Percentiles rank a stretch among this genome's conserved stretches.
These are phyloP conservation scores for Rhizopus sp. DNA, from an alignment of 371 early-diverging fungal species.

Conservation along the genomic window DNA sequence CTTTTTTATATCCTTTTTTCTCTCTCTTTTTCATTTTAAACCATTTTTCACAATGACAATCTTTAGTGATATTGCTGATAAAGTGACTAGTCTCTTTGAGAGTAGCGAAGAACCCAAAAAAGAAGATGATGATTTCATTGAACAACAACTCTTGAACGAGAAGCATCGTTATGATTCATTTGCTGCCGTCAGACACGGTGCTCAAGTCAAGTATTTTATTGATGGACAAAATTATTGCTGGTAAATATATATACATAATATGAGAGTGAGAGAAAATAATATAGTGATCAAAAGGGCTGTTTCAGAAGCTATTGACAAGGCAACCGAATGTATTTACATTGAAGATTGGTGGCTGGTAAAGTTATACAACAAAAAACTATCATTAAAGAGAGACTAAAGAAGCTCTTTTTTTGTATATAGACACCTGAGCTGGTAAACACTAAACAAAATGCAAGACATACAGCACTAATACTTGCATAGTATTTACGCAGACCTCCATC, in stretches of 20 bases:
- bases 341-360: slow-evolving; percentile 92
- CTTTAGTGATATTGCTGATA: slow-evolving; percentile 27
- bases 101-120: slow-evolving; percentile 7
- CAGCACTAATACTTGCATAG: slow-evolving; percentile 25
- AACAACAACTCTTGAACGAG: slow-evolving; percentile 26
- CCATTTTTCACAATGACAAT: slow-evolving; percentile 17
- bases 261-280: neutral
- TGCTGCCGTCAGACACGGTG: slow-evolving; percentile 75
- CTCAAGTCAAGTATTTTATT: slow-evolving; percentile 72
- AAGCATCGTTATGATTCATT: slow-evolving; percentile 80
- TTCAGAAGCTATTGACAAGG: slow-evolving; percentile 76
- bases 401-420: slow-evolving; percentile 21
- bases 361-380: neutral
- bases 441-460: slow-evolving; percentile 1
- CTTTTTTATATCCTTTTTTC: neutral
- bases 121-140: slow-evolving; percentile 29
- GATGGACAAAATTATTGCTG: slow-evolving; percentile 88
- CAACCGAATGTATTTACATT: slow-evolving; percentile 80
- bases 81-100: slow-evolving; percentile 34
- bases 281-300: slow-evolving; percentile 52
- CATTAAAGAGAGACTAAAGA: neutral
- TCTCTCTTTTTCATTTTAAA: neutral
- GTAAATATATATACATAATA: slow-evolving; percentile 11
- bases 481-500: slow-evolving; percentile 82
- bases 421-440: slow-evolving; percentile 49